phyloP scores from a whole-genome alignment of 306 rosid genomes.

The Cajanus cajan region DNA sequence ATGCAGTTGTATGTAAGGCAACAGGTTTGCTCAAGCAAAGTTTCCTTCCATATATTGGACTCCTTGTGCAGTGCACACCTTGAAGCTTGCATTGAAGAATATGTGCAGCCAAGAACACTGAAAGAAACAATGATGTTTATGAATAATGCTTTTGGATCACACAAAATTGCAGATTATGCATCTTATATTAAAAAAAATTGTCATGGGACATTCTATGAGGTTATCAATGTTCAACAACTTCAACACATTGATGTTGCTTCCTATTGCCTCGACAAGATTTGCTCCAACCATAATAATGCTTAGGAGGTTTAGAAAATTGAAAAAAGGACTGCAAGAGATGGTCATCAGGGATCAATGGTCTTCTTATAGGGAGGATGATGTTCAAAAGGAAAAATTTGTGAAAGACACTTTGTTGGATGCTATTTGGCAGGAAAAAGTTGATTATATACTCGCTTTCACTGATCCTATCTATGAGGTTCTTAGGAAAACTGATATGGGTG shows the following conservation, averaged over 20 bases:
- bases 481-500: no score
- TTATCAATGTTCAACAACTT: background rate
- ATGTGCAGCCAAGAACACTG: background rate
- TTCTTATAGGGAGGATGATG: background rate
- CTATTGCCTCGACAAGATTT: background rate
- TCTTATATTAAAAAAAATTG: background rate
- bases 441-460: background rate
- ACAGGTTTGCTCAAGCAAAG: background rate
- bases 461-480: no score
- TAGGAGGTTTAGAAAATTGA: no score
- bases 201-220: background rate
- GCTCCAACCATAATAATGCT: background rate
- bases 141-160: background rate
- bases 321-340: background rate
- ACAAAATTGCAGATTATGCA: background rate
- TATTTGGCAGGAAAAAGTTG: background rate
- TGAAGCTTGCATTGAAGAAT: background rate
- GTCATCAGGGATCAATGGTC: background rate
- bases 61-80: background rate
- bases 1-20: background rate
- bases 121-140: background rate
- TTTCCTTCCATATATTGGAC: background rate
- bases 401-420: background rate
- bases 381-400: background rate
- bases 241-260: background rate